Evolutionary conservation across 345 rosid species (phyloP), one percentile per base, ranked within the genome.

Genomic region (Raphanus raphanistrum): DNA sequence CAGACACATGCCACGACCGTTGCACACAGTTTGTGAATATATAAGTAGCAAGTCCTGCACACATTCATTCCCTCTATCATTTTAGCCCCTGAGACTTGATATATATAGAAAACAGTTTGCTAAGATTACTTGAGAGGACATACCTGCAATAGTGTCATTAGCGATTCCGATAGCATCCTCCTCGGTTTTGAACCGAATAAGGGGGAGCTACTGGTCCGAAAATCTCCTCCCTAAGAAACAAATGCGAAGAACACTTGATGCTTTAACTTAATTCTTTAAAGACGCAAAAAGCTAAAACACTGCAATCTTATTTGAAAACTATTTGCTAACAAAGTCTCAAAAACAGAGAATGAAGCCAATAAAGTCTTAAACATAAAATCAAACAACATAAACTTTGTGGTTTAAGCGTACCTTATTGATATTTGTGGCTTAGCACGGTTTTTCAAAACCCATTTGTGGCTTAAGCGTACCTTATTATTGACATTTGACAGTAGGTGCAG

Each of bases 161-260:
- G 97, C 97, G 74, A 91, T 69, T 57, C 33, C 72, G 67, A 95
- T 86, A 66, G 98, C 98, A 32, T 92, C 99, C 66, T 91, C 97
- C 85, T 95, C 98, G 2, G 94, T 95, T 84, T 82, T 88, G 81
- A 95, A 95, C 48, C 82, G 81, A 84, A 88, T 60, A 43, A 95
- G 85, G 26, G 98, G 96, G 21, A 52, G 97, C 98, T 74, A 95
- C 97, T 21, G 99, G 99, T 84, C 99, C 99, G 54, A 95, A 95
- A 60, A 91, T 88, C 85, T 95, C 98, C 86, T 90, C 93, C 79
- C 94, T 95, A 63, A 26, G 63, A 63, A 45, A 41, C 45, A 67
- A 32, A 72, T 60, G 16, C 45, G 7, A 52, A 27, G 52, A 52
- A 36, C 65, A 68, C 50, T 73, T 2, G n/a, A 1, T 41, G 13